Percentiles rank a stretch among this genome's conserved stretches.
Conservation (phyloP, 495 filamentous ascomycete species). For the Aspergillus nidulans region DNA sequence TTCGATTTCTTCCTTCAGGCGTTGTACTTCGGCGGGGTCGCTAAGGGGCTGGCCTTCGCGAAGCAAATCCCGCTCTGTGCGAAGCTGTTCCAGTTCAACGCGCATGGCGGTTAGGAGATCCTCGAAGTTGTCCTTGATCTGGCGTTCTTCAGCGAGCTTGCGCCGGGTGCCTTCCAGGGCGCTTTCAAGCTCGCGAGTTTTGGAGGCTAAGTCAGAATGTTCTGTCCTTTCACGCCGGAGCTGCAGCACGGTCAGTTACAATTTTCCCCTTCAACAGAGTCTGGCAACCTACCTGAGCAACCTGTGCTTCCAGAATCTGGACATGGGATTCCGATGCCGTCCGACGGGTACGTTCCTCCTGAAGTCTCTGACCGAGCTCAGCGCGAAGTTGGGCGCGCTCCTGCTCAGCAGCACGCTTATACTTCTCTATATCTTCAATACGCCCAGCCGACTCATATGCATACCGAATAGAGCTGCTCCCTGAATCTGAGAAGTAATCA, state of each 20-base stretch:
- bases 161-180: conserved; percentile 76
- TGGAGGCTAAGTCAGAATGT: conserved; percentile 38
- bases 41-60: conserved; percentile 78
- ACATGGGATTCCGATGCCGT: conserved; percentile 77
- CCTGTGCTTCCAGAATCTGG: conserved; percentile 69
- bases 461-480: conserved; percentile 78
- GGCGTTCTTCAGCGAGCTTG: conserved; percentile 77
- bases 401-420: conserved; percentile 81
- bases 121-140: conserved; percentile 89
- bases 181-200: conserved; percentile 66
- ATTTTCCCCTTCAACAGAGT: neutral
- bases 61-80: conserved; percentile 87
- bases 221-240: conserved; percentile 44
- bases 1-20: conserved; percentile 64
- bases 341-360: conserved; percentile 74
- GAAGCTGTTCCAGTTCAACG: conserved; percentile 72
- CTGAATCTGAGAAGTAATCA: conserved; percentile 97
- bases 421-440: conserved; percentile 77
- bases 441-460: conserved; percentile 58
- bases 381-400: conserved; percentile 84
- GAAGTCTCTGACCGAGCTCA: conserved; percentile 74
- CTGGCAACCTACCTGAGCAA: conserved; percentile 49
- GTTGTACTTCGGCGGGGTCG: conserved; percentile 67
- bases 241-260: conserved; percentile 19
- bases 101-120: conserved; percentile 81